These are phyloP conservation scores for Trifolium pratense DNA, from an alignment of 306 rosid genomes.

Conservation along the genomic window DNA sequence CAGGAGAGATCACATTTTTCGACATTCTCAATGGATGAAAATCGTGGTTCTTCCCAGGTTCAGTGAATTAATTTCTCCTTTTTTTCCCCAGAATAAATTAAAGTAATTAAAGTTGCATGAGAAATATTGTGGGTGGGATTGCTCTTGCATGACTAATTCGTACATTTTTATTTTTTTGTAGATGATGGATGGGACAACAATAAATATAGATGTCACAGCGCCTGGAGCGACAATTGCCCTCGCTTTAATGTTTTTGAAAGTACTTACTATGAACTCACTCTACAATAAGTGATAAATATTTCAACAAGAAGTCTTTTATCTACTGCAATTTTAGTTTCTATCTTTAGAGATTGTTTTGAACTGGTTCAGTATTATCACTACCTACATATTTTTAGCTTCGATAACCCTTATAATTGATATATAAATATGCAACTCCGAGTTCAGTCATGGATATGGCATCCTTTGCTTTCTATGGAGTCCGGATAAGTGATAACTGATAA, in stretches of 20 bases:
- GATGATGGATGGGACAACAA: conserved; percentile 91
- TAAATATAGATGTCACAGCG: conserved; percentile 91
- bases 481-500: conserved; percentile 45
- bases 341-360: conserved; percentile 28
- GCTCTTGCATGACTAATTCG: conserved; percentile 36
- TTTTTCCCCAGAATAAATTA: conserved; percentile 12
- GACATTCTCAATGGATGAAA: conserved; percentile 64
- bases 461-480: conserved; percentile 33
- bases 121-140: conserved; percentile 8
- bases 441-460: conserved; percentile 23
- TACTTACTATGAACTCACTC: conserved; percentile 44
- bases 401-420: conserved; percentile 5
- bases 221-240: conserved; percentile 95
- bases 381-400: conserved; percentile 32
- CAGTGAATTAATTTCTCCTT: conserved; percentile 32
- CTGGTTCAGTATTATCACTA: conserved; percentile 16
- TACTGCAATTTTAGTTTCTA: conserved; percentile 38
- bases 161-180: conserved; percentile 47
- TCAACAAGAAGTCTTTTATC: conserved; percentile 29
- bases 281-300: conserved; percentile 40
- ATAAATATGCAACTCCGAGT: conserved; percentile 2
- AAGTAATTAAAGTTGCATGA: conserved; percentile 19
- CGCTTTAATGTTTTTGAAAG: conserved; percentile 94
- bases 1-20: conserved; percentile 75
- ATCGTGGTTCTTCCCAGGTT: conserved; percentile 80